phyloP scores from a whole-genome alignment of 2,329 filamentous ascomycete genomes.

The Neonectria hederae region DNA sequence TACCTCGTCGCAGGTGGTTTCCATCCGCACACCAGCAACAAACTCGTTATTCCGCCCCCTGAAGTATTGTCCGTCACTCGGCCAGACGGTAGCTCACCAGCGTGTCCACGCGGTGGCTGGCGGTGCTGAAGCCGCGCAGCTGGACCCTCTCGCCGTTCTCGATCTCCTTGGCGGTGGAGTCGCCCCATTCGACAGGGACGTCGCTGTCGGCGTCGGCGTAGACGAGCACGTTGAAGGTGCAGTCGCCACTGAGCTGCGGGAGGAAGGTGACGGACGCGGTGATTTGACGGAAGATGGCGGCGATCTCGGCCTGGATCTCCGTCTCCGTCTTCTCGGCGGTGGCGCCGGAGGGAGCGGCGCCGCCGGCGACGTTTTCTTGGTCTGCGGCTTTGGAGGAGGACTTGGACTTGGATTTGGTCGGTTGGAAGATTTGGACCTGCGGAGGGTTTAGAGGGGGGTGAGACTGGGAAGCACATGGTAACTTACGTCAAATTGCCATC shows the following conservation, averaged over 20 bases:
- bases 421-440: conserved; percentile 53
- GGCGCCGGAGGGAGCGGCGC: conserved; percentile 45
- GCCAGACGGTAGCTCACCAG: conserved; percentile 86
- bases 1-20: neutral
- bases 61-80: conserved; percentile 20
- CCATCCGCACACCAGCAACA: neutral
- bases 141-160: conserved; percentile 94
- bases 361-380: conserved; percentile 72
- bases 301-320: conserved; percentile 95
- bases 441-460: conserved; percentile 15
- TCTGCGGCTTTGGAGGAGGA: conserved; percentile 65
- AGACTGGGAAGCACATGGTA: neutral
- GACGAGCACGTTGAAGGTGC: conserved; percentile 98
- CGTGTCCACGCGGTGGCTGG: conserved; percentile 92
- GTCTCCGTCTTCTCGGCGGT: conserved; percentile 82
- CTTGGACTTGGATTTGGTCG: conserved; percentile 52
- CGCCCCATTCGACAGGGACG: conserved; percentile 97
- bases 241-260: conserved; percentile 87
- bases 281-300: conserved; percentile 96
- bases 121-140: conserved; percentile 94
- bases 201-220: conserved; percentile 97
- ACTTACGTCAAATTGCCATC: conserved; percentile 95
- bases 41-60: neutral
- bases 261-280: conserved; percentile 97
- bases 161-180: conserved; percentile 98